Conservation (phyloP, 495 filamentous ascomycete species). For the Melanomma pulvis-pyrius region DNA sequence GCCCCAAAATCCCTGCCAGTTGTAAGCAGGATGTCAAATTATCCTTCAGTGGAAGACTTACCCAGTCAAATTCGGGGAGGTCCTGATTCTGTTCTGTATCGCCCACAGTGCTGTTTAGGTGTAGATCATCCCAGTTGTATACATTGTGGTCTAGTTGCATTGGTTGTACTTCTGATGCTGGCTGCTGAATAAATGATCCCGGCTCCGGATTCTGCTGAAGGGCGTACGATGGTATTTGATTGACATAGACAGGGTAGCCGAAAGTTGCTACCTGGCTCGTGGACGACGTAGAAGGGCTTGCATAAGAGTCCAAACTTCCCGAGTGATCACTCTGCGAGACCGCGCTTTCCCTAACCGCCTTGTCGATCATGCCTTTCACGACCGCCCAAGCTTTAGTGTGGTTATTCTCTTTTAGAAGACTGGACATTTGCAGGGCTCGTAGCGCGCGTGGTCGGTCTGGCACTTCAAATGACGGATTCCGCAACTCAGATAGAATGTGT, state of each 20-base stretch:
- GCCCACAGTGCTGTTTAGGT: conserved; percentile 25
- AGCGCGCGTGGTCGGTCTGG: conserved; percentile 35
- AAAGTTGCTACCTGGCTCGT: background rate
- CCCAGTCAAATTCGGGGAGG: conserved; percentile 26
- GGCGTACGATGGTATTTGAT: conserved; percentile 25
- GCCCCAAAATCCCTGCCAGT: conserved; percentile 28
- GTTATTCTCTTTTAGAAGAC: conserved; percentile 31
- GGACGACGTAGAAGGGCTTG: background rate
- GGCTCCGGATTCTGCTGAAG: background rate
- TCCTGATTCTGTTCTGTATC: conserved; percentile 14
- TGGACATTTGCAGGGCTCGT: conserved; percentile 29
- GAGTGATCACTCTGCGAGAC: background rate
- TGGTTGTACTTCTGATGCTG: background rate
- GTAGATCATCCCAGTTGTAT: conserved; percentile 29
- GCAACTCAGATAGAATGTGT: conserved; percentile 36
- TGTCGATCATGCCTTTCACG: conserved; percentile 37
- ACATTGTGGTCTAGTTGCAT: background rate
- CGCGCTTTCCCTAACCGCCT: conserved; percentile 14
- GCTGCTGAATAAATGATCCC: background rate
- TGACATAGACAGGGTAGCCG: conserved; percentile 13
- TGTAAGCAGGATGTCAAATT: background rate
- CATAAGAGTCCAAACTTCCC: conserved; percentile 1
- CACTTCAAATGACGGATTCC: conserved; percentile 32
- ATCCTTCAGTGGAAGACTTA: background rate
- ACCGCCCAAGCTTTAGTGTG: conserved; percentile 32